Evolutionary conservation across 2,329 filamentous ascomycete genomes (phyloP).

Genomic region (Aspergillus proliferans): DNA sequence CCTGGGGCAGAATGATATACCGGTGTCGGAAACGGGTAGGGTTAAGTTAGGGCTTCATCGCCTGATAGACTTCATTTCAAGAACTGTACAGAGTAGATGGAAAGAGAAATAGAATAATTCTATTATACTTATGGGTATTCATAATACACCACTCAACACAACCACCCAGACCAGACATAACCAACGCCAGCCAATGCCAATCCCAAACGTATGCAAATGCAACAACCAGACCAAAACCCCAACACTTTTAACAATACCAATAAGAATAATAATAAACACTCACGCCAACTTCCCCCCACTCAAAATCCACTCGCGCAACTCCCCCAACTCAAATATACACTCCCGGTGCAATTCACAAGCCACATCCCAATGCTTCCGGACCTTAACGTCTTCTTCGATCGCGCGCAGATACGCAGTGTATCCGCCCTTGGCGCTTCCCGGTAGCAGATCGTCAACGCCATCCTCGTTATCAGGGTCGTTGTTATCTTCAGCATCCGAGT

Average conservation of each 20-base stretch:
- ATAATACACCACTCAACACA: too few species aligned
- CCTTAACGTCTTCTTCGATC: constrained; percentile 40
- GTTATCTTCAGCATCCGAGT: constrained; percentile 15
- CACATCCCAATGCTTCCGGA: constrained; percentile 44
- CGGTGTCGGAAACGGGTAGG: background rate
- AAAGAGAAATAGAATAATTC: too few species aligned
- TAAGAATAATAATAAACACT: background rate
- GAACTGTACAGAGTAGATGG: too few species aligned
- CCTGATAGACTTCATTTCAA: background rate
- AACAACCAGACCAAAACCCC: background rate
- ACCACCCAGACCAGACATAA: too few species aligned
- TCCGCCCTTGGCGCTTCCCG: constrained; percentile 32
- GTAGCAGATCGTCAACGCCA: constrained; percentile 25
- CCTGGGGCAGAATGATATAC: constrained; percentile 5
- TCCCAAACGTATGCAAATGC: background rate
- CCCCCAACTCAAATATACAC: constrained; percentile 33
- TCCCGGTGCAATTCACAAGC: constrained; percentile 41
- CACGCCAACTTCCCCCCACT: constrained; percentile 26
- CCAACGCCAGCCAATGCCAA: too few species aligned
- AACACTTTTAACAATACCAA: background rate
- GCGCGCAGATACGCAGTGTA: constrained; percentile 41
- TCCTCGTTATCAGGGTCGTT: constrained; percentile 13
- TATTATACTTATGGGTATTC: too few species aligned
- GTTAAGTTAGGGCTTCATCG: background rate
- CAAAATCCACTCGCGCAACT: constrained; percentile 33